These are phyloP conservation scores for Ailanthus altissimus DNA, from an alignment of 345 rosid genomes.

Conservation along the genomic window DNA sequence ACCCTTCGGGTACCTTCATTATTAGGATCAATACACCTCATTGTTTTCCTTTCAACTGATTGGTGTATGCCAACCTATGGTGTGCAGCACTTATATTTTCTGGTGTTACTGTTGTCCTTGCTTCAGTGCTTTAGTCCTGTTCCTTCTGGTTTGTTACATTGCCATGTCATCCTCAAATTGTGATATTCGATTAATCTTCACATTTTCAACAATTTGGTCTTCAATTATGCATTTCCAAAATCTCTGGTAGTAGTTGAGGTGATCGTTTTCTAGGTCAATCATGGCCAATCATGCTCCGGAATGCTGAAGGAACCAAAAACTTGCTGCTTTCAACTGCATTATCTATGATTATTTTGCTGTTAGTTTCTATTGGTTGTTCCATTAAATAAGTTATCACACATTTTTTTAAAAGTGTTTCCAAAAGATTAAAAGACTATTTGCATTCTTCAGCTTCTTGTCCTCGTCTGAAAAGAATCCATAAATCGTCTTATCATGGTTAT, in stretches of 20 bases:
- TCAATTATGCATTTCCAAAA: constrained; percentile 6
- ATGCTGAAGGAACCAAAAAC: neutral
- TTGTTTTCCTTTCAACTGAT: no score
- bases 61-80: no score
- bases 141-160: no score
- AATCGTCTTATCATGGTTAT: neutral
- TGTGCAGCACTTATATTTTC: no score
- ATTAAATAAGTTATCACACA: neutral
- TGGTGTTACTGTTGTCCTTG: no score
- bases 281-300: neutral
- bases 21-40: no score
- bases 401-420: neutral
- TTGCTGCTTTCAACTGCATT: constrained; percentile 8
- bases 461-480: neutral
- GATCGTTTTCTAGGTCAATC: neutral
- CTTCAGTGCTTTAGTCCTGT: no score
- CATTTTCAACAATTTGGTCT: neutral
- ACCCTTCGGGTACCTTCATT: no score
- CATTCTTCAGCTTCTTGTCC: neutral
- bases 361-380: neutral
- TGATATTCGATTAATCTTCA: no score
- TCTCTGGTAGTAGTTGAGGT: neutral
- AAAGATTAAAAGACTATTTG: neutral
- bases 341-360: neutral
- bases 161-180: no score